A percentile compares a stretch with the other conserved stretches of the same genome.
Conservation (phyloP, 1,284 basidiomycete genomes). For the Irpex rosettiformis region DNA sequence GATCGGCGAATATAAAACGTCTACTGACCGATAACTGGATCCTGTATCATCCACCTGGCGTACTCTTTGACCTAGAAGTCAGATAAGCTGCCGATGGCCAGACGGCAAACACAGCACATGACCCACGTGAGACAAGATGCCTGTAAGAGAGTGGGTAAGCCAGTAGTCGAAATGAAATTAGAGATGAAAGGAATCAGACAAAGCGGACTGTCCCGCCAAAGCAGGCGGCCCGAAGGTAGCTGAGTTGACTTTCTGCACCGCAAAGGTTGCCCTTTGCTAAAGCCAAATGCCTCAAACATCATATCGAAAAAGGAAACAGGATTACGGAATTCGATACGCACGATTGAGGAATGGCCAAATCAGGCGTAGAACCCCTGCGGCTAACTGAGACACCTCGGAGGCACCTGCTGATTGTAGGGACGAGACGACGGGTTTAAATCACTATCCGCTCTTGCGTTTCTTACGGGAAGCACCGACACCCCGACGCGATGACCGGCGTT, state of each 20-base stretch:
- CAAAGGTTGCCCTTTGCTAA: conserved; percentile 60
- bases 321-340: not conserved
- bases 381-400: no score
- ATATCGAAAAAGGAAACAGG: conserved; percentile 31
- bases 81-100: no score
- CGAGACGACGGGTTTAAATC: no score
- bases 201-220: conserved; percentile 38
- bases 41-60: no score
- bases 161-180: not conserved
- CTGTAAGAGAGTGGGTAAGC: not conserved
- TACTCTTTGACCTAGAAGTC: no score
- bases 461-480: not conserved
- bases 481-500: not conserved
- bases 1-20: no score
- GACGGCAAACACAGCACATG: no score
- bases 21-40: no score
- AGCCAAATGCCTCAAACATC: conserved; percentile 95
- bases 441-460: not conserved
- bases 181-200: conserved; percentile 27
- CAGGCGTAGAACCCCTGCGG: no score
- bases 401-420: no score
- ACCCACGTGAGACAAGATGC: no score
- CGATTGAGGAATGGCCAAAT: not conserved
- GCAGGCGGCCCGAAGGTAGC: conserved; percentile 54
- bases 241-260: conserved; percentile 60